A percentile compares a stretch with the other conserved stretches of the same genome.
Conservation (phyloP, 2,329 filamentous ascomycete genomes). For the Thielaviopsis ethacetica region DNA sequence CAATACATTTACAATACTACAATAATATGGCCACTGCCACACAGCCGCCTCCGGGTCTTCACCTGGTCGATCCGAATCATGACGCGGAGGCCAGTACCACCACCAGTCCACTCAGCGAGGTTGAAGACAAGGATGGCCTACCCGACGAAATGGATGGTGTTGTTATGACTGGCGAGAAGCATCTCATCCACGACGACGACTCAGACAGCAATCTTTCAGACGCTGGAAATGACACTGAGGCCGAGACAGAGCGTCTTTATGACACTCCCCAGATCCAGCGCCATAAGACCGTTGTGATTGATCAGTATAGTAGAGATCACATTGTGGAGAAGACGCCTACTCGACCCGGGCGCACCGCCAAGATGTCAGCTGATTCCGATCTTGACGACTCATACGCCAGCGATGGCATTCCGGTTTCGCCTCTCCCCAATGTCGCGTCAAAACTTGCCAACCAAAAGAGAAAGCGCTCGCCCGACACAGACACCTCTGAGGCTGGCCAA, state of each 20-base stretch:
- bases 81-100: conserved; percentile 51
- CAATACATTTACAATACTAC: conserved; percentile 7
- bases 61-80: conserved; percentile 28
- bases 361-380: conserved; percentile 9
- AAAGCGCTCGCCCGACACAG: conserved; percentile 30
- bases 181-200: conserved; percentile 18
- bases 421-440: conserved; percentile 9
- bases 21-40: conserved; percentile 35
- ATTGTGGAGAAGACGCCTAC: conserved; percentile 51
- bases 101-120: conserved; percentile 86
- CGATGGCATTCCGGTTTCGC: conserved; percentile 5
- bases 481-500: conserved; percentile 30
- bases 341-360: background rate
- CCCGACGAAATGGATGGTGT: conserved; percentile 50
- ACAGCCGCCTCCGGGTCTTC: conserved; percentile 31
- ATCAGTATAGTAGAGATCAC: conserved; percentile 35
- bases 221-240: conserved; percentile 54
- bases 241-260: conserved; percentile 85
- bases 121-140: conserved; percentile 62
- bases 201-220: conserved; percentile 39
- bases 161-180: conserved; percentile 24
- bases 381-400: conserved; percentile 10
- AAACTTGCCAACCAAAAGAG: conserved; percentile 27
- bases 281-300: conserved; percentile 44
- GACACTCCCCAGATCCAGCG: conserved; percentile 61